These are phyloP conservation scores for Lachnum nothofagi DNA, from an alignment of 2,329 filamentous ascomycete species.

Conservation along the genomic window DNA sequence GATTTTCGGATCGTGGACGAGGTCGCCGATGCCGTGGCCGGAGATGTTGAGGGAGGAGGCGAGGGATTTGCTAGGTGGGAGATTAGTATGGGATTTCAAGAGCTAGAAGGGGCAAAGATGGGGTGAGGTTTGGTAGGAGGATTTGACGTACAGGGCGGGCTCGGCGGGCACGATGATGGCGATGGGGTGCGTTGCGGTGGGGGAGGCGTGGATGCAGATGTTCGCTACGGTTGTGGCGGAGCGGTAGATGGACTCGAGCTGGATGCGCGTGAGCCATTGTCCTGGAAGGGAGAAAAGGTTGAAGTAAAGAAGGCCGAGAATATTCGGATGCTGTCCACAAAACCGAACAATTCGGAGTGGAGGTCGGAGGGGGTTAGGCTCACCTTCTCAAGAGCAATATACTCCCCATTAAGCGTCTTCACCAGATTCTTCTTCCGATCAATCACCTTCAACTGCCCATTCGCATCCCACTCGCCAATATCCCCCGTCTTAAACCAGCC, in stretches of 20 bases:
- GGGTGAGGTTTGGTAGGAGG: too few relatives aligned
- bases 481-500: constrained; percentile 88
- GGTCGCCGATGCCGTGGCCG: constrained; percentile 45
- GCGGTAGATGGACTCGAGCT: constrained; percentile 83
- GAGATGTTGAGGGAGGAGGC: constrained; percentile 56
- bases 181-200: constrained; percentile 68
- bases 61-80: too few relatives aligned
- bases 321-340: too few relatives aligned
- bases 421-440: constrained; percentile 90
- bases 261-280: constrained; percentile 27
- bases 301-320: too few relatives aligned
- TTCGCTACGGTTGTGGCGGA: constrained; percentile 70
- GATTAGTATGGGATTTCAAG: too few relatives aligned
- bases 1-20: constrained; percentile 63
- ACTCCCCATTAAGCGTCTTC: constrained; percentile 92
- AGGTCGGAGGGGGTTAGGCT: constrained; percentile 17
- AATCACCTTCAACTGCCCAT: constrained; percentile 70
- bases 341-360: too few relatives aligned
- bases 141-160: constrained; percentile 54
- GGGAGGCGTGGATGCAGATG: constrained; percentile 78
- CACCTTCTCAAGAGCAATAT: constrained; percentile 85
- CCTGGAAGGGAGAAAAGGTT: too few relatives aligned
- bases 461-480: constrained; percentile 70
- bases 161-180: constrained; percentile 70
- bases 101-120: too few relatives aligned